A percentile compares a stretch with the other conserved stretches of the same genome.
These are phyloP conservation scores for Aspergillus mulundensis DNA, from an alignment of 495 filamentous ascomycete genomes.

Conservation along the genomic window DNA sequence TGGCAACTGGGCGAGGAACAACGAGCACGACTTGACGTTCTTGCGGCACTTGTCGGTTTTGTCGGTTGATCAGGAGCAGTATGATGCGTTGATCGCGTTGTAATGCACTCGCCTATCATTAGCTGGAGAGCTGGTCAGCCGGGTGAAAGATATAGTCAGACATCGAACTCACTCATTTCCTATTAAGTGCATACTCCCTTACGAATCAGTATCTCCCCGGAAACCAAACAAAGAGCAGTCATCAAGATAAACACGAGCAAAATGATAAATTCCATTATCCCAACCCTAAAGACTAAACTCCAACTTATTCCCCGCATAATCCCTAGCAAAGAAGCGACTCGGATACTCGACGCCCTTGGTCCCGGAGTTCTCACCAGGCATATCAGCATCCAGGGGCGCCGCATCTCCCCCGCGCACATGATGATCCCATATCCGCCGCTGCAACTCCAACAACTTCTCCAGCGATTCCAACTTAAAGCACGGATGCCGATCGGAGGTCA, in stretches of 20 bases:
- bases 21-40: conserved; percentile 14
- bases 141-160: too few species aligned
- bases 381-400: conserved; percentile 51
- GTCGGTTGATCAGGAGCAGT: conserved; percentile 11
- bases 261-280: too few species aligned
- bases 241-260: too few species aligned
- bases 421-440: conserved; percentile 52
- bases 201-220: too few species aligned
- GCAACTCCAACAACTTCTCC: conserved; percentile 44
- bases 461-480: conserved; percentile 49
- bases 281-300: conserved; percentile 52
- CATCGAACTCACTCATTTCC: too few species aligned
- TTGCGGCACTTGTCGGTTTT: conserved; percentile 17
- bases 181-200: too few species aligned
- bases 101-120: background rate
- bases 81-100: conserved; percentile 7
- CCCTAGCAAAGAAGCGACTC: conserved; percentile 57
- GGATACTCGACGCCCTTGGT: conserved; percentile 55
- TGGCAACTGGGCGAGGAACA: conserved; percentile 5
- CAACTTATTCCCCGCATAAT: conserved; percentile 58
- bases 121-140: background rate
- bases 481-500: conserved; percentile 50
- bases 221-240: too few species aligned
- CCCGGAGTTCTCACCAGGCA: conserved; percentile 52
- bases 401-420: conserved; percentile 42